Evolutionary conservation across 441 rosid genomes (phyloP).

Genomic region (Croton laevigatus): DNA sequence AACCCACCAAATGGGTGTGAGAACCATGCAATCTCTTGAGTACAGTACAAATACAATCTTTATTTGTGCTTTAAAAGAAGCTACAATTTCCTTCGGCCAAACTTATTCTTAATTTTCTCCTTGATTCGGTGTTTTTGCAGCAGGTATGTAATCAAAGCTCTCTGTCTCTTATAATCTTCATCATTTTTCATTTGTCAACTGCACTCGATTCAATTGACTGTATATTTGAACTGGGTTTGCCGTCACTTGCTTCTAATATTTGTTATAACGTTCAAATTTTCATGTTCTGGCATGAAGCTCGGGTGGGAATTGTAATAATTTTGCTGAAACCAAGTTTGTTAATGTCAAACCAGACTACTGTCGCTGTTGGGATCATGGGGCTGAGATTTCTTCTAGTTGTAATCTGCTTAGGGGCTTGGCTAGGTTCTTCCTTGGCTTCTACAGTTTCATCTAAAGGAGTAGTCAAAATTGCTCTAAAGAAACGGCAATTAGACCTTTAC

Average conservation of each 20-base stretch:
- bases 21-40: constrained; percentile 3
- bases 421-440: constrained; percentile 24
- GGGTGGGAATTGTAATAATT: not conserved
- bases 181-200: not conserved
- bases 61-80: not conserved
- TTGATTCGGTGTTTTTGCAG: not conserved
- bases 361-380: constrained; percentile 13
- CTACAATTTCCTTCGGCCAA: not conserved
- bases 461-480: constrained; percentile 45
- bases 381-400: constrained; percentile 32
- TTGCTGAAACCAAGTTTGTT: not conserved
- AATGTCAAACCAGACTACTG: not conserved
- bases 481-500: constrained; percentile 36
- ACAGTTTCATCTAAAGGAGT: constrained; percentile 32
- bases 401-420: constrained; percentile 32
- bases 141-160: not conserved
- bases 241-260: no score
- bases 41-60: constrained; percentile 9
- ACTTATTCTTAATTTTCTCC: not conserved
- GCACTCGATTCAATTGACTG: not conserved
- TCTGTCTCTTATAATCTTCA: not conserved
- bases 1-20: not conserved
- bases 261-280: no score
- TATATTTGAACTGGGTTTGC: not conserved
- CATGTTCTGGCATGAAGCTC: no score